phyloP scores from a whole-genome alignment of 2,329 filamentous ascomycete species.

The Ophiognomonia clavigignenti-juglandacearum region DNA sequence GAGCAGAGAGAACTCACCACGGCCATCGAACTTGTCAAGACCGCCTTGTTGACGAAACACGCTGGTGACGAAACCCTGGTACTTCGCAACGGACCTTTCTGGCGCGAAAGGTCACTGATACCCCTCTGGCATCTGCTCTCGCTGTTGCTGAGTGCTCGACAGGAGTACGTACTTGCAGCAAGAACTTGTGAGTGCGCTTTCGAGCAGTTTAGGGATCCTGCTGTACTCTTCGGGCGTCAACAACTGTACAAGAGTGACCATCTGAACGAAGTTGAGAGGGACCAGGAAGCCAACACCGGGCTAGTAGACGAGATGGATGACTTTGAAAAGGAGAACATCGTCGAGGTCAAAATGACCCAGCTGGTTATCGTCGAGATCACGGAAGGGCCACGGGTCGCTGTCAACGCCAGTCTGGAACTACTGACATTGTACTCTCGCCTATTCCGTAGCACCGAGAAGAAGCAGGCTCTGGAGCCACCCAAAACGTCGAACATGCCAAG shows the following conservation, averaged over 20 bases:
- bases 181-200: conserved; percentile 86
- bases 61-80: conserved; percentile 39
- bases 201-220: conserved; percentile 75
- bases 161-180: conserved; percentile 76
- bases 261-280: conserved; percentile 50
- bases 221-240: conserved; percentile 62
- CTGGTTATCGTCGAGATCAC: conserved; percentile 76
- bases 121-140: conserved; percentile 90
- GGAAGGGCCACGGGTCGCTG: conserved; percentile 78
- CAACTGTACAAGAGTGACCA: conserved; percentile 62
- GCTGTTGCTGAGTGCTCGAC: conserved; percentile 76
- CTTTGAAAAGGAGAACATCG: conserved; percentile 76
- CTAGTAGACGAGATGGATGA: conserved; percentile 76
- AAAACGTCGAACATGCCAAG: conserved; percentile 55
- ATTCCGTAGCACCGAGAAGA: conserved; percentile 59
- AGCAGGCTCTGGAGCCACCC: conserved; percentile 30
- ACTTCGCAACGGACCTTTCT: conserved; percentile 44
- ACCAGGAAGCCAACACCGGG: conserved; percentile 33
- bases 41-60: conserved; percentile 61
- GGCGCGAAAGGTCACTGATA: conserved; percentile 63
- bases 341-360: conserved; percentile 97
- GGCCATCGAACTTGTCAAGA: conserved; percentile 79
- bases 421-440: conserved; percentile 75
- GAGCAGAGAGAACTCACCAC: conserved; percentile 76
- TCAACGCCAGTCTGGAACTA: conserved; percentile 84